Percentiles rank a stretch among this genome's conserved stretches.
These are phyloP conservation scores for Maudiozyma serrabonitensis DNA, from an alignment of 805 yeast species.

Conservation along the genomic window DNA sequence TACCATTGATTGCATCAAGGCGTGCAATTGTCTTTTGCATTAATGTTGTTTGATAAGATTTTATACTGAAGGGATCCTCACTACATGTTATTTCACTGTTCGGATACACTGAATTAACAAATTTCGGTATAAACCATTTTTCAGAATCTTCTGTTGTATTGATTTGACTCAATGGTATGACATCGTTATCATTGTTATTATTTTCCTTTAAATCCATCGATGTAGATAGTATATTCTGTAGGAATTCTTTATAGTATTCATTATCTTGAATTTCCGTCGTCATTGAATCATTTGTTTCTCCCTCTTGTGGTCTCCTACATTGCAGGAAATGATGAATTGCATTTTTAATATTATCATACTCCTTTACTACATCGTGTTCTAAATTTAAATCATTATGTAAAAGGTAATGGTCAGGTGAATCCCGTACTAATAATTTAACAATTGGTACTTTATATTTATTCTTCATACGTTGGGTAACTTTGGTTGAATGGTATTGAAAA, in stretches of 20 bases:
- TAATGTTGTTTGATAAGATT: constrained; percentile 30
- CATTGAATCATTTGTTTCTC: not conserved
- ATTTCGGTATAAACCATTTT: constrained; percentile 1
- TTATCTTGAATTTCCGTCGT: not conserved
- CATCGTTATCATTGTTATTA: not conserved
- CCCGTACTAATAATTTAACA: constrained; percentile 35
- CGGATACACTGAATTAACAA: constrained; percentile 7
- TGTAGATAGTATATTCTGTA: not conserved
- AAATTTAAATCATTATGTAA: constrained; percentile 12
- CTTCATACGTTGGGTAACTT: constrained; percentile 3
- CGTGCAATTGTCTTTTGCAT: constrained; percentile 32
- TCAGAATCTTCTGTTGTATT: not conserved
- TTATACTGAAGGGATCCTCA: constrained; percentile 7
- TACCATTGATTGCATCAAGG: constrained; percentile 22
- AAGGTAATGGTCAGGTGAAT: constrained; percentile 38
- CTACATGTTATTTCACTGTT: constrained; percentile 5
- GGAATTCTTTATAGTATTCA: not conserved
- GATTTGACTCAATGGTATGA: not conserved
- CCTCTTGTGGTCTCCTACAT: constrained; percentile 4
- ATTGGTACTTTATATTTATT: constrained; percentile 30
- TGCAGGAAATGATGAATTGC: constrained; percentile 24
- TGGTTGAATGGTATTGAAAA: not conserved
- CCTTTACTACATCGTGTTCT: constrained; percentile 7
- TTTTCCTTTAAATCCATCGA: not conserved
- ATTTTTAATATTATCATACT: constrained; percentile 16